Conservation (phyloP, 495 filamentous ascomycete species). For the Aspergillus ostianus region DNA sequence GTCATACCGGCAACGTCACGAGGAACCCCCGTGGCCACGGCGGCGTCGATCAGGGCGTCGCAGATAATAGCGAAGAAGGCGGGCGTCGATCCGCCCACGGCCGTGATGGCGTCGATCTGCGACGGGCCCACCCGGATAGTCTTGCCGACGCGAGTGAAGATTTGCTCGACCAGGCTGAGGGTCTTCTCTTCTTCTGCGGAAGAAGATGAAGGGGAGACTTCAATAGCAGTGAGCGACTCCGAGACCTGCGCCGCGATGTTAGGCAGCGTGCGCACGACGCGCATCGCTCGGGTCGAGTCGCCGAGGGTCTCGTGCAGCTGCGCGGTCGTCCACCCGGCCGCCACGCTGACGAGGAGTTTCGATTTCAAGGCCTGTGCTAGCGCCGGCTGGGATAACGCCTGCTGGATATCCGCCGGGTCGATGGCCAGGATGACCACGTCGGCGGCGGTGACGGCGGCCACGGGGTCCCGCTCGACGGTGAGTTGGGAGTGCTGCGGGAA, state of each 20-base stretch:
- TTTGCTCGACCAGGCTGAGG: conserved; percentile 28
- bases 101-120: conserved; percentile 40
- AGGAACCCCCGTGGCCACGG: conserved; percentile 43
- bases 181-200: conserved; percentile 20
- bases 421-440: conserved; percentile 34
- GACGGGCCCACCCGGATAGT: conserved; percentile 29
- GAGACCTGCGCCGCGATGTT: conserved; percentile 41
- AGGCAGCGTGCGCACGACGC: conserved; percentile 37
- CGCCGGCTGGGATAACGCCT: conserved; percentile 22
- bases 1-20: conserved; percentile 28
- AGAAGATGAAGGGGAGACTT: conserved; percentile 26
- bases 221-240: conserved; percentile 38
- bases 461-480: conserved; percentile 18
- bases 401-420: conserved; percentile 32
- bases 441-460: conserved; percentile 22
- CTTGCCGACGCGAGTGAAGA: conserved; percentile 40
- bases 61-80: conserved; percentile 45
- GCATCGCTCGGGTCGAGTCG: conserved; percentile 7
- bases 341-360: conserved; percentile 44
- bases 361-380: conserved; percentile 23
- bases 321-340: conserved; percentile 38
- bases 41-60: conserved; percentile 44
- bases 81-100: conserved; percentile 39
- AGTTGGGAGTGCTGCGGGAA: conserved; percentile 17
- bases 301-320: conserved; percentile 23